These are phyloP conservation scores for Podila minutissima DNA, from an alignment of 192 early-diverging fungal genomes.

Conservation along the genomic window DNA sequence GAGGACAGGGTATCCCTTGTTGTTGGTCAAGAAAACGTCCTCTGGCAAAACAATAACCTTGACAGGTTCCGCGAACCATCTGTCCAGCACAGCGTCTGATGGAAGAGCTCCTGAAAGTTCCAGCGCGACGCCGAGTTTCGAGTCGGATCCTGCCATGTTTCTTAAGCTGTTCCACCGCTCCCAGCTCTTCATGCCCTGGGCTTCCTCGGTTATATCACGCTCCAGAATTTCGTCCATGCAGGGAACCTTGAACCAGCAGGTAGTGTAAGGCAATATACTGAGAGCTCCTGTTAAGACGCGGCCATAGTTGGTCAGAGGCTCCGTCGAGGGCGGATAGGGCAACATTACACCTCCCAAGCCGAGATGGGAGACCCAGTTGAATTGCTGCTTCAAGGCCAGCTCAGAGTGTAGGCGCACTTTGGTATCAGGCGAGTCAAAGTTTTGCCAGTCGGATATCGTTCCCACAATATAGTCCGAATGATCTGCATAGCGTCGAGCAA, in stretches of 20 bases:
- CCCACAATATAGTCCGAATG: constrained; percentile 56
- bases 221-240: constrained; percentile 59
- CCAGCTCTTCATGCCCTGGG: constrained; percentile 66
- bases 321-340: constrained; percentile 43
- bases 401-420: constrained; percentile 65
- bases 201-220: constrained; percentile 6
- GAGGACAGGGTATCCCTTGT: constrained; percentile 90
- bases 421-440: constrained; percentile 61
- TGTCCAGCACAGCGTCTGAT: constrained; percentile 51
- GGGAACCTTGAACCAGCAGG: constrained; percentile 38
- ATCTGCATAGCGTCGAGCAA: constrained; percentile 5
- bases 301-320: constrained; percentile 64
- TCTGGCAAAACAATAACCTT: constrained; percentile 78
- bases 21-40: constrained; percentile 78
- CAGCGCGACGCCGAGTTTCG: constrained; percentile 74
- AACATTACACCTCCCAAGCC: constrained; percentile 69
- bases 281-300: constrained; percentile 56
- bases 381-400: constrained; percentile 68
- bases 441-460: constrained; percentile 61
- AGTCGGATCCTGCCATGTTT: constrained; percentile 72
- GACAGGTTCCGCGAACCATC: constrained; percentile 93
- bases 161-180: constrained; percentile 82
- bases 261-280: constrained; percentile 19
- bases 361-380: constrained; percentile 77
- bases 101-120: constrained; percentile 63